Base-by-base conservation (phyloP, 2,329 filamentous ascomycete genomes). In the Hymenoscyphus infarciens region DNA sequence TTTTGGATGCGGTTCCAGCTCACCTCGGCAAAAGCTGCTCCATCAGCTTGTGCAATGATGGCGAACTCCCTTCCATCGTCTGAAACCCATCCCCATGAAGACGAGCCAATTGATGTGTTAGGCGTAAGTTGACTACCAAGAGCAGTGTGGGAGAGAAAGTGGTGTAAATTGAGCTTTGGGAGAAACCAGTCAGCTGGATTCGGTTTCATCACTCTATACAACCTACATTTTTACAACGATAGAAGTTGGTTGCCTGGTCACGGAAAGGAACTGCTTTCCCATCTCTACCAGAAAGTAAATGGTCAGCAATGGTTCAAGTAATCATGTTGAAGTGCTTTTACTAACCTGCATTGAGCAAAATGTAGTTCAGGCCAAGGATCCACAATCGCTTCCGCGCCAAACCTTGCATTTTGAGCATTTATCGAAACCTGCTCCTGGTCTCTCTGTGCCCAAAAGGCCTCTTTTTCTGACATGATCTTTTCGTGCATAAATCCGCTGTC, bases 31-130 rank as follows among this genome's bases (percentile, higher is more conserved):
- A 57, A 57, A 16, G 56, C 33, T 22, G 33, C 29, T 19, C 56
- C 56, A 35, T 57, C 56, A 7, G 56, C 33, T 22, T 57, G 56
- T n/a, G 29, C 56, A 25, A 57, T 35, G n/a, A 57, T 57, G 8
- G 29, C 56, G 15, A 57, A 57, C 27, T 57, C 56, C 1, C 56
- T 33, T 7, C 56, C 56, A 31, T 31, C 33, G 56, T 31, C 29
- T 38, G 56, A 57, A n/a, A 35, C 33, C 56, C 56, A 57, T 31
- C 56, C 56, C 56, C 56, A 57, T 15, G 33, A 25, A 22, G 29
- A 31, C 7, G 29, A 35, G 11, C 56, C 56, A 25, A 35, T 35
- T 22, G 29, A 35, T 8, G 56, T 57, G 16, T 39, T 57, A 11
- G 45, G 45, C 7, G 45, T 52, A 10, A 52, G 19, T 22, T 52